Evolutionary conservation across 441 rosid genomes (phyloP).

Genomic region (Pelargonium myrrhifolium): DNA sequence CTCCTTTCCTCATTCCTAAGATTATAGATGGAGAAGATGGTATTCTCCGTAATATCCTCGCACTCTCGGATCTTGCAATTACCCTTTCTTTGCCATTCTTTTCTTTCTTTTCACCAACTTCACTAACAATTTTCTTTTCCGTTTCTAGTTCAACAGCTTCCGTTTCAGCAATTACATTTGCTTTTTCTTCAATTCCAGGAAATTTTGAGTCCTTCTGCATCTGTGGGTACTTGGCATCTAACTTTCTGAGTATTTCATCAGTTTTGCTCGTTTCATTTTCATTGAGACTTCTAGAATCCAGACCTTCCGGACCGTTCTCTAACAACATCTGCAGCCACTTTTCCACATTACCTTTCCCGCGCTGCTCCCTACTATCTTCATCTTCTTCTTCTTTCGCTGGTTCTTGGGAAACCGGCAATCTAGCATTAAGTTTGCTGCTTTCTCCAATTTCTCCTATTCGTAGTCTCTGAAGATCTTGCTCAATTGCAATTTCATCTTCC

Average conservation of each 20-base stretch:
- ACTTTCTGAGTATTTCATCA: constrained; percentile 46
- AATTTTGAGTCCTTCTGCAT: constrained; percentile 9
- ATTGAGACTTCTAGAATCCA: constrained; percentile 27
- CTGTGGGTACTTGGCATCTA: constrained; percentile 52
- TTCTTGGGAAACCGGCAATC: constrained; percentile 29
- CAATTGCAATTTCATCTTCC: constrained; percentile 30
- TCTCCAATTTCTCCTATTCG: constrained; percentile 26
- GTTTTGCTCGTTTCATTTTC: constrained; percentile 26
- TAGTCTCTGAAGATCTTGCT: constrained; percentile 33
- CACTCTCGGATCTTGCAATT: constrained; percentile 65
- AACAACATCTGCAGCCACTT: constrained; percentile 82
- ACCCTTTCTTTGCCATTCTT: constrained; percentile 42
- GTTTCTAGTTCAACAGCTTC: constrained; percentile 20
- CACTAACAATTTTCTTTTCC: constrained; percentile 15
- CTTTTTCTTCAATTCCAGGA: constrained; percentile 17
- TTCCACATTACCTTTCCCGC: constrained; percentile 88
- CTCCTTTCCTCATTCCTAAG: constrained; percentile 65
- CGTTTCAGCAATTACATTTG: constrained; percentile 24
- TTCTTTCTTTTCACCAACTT: constrained; percentile 31
- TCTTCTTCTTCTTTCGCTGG: constrained; percentile 45
- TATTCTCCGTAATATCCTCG: constrained; percentile 60
- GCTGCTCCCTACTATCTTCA: constrained; percentile 56
- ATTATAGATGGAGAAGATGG: constrained; percentile 88
- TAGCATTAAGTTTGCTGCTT: constrained; percentile 27
- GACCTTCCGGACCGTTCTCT: constrained; percentile 41